A percentile compares a stretch with the other conserved stretches of the same genome.
Conservation (phyloP, 2,329 filamentous ascomycete species). For the Helicocarpus griseus region DNA sequence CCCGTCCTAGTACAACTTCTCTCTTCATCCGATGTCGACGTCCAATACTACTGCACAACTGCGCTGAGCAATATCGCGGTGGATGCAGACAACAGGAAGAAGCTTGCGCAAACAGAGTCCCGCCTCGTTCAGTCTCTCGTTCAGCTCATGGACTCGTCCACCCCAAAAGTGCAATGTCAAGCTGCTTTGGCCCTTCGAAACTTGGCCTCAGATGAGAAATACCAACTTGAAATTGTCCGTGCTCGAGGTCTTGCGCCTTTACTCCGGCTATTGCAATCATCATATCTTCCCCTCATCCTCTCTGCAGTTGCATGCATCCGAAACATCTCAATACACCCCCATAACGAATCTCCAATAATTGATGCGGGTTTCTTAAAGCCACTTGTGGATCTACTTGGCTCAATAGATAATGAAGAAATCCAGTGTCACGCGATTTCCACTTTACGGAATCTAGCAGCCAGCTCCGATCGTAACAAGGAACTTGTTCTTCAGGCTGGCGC, state of each 20-base stretch:
- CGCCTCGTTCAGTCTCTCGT: constrained; percentile 90
- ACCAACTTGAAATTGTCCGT: constrained; percentile 93
- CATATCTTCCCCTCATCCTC: constrained; percentile 88
- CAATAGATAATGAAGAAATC: constrained; percentile 96
- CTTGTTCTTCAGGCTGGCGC: constrained; percentile 94
- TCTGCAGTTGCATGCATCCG: constrained; percentile 96
- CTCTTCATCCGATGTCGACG: constrained; percentile 86
- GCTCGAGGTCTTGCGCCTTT: constrained; percentile 77
- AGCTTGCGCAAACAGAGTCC: constrained; percentile 80
- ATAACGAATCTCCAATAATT: constrained; percentile 97
- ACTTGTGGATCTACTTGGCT: constrained; percentile 83
- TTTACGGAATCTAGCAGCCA: constrained; percentile 86
- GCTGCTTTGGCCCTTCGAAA: constrained; percentile 90
- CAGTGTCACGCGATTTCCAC: constrained; percentile 98
- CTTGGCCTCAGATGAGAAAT: constrained; percentile 94
- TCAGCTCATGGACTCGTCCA: constrained; percentile 93
- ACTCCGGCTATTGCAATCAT: constrained; percentile 82
- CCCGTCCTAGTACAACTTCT: constrained; percentile 92
- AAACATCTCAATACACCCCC: constrained; percentile 95
- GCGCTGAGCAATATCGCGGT: constrained; percentile 98
- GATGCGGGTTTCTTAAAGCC: constrained; percentile 93
- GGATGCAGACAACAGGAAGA: constrained; percentile 80
- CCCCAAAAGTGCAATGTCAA: constrained; percentile 96
- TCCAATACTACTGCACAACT: constrained; percentile 99
- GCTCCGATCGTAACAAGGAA: constrained; percentile 95